Conservation (phyloP, 2,329 filamentous ascomycete species). For the Colletotrichum costaricense region DNA sequence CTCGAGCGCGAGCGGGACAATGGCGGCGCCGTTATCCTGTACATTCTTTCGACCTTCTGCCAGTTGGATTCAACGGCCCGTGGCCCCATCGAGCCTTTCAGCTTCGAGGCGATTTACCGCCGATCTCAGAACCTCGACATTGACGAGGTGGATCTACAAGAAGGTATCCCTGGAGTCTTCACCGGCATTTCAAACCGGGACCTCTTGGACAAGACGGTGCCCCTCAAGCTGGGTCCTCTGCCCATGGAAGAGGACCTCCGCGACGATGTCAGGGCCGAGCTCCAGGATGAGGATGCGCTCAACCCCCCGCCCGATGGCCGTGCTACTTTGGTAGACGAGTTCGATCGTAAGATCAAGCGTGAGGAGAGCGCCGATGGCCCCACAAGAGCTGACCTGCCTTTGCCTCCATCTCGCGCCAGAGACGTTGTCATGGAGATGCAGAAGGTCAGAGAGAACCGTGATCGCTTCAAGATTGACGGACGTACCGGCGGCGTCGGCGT, state of each 20-base stretch:
- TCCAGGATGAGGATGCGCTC: slow-evolving; percentile 86
- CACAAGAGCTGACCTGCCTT: slow-evolving; percentile 80
- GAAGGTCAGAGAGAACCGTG: slow-evolving; percentile 91
- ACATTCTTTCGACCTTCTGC: slow-evolving; percentile 74
- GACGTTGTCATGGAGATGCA: slow-evolving; percentile 96
- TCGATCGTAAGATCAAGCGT: slow-evolving; percentile 87
- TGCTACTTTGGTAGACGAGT: slow-evolving; percentile 84
- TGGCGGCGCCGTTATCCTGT: slow-evolving; percentile 82
- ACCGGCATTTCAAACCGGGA: slow-evolving; percentile 72
- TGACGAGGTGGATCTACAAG: slow-evolving; percentile 71
- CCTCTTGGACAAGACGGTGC: slow-evolving; percentile 64
- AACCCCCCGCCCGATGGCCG: slow-evolving; percentile 78
- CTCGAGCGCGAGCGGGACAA: slow-evolving; percentile 87
- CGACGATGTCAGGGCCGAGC: slow-evolving; percentile 86
- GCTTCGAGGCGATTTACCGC: slow-evolving; percentile 70
- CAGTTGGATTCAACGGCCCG: slow-evolving; percentile 68
- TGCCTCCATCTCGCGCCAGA: slow-evolving; percentile 87
- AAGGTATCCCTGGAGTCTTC: slow-evolving; percentile 73
- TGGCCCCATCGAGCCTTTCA: slow-evolving; percentile 73
- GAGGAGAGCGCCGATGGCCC: slow-evolving; percentile 90
- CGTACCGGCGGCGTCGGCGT: slow-evolving; percentile 86
- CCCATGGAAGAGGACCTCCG: slow-evolving; percentile 86
- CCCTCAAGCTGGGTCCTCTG: slow-evolving; percentile 81
- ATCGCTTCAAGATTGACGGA: slow-evolving; percentile 88
- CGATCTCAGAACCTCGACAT: slow-evolving; percentile 70